These are phyloP conservation scores for Neonectria punicea DNA, from an alignment of 2,329 filamentous ascomycete species.

Conservation along the genomic window DNA sequence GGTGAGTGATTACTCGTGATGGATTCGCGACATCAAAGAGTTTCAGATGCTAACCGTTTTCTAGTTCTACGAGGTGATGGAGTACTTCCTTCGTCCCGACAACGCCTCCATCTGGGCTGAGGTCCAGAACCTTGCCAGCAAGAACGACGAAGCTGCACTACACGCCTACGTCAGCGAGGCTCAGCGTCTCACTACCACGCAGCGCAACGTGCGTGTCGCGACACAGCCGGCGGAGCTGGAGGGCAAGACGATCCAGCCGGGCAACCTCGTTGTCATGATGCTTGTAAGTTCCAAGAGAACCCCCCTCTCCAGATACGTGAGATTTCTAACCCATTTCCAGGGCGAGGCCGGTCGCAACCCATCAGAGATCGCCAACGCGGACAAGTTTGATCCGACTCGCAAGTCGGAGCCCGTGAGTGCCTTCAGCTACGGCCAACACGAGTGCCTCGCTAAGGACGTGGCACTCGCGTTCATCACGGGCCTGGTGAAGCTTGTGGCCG, in stretches of 20 bases:
- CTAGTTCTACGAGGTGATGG: slow-evolving; percentile 57
- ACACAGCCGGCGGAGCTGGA: slow-evolving; percentile 49
- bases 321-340: slow-evolving; percentile 41
- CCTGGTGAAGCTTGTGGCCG: slow-evolving; percentile 55
- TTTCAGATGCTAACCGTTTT: neutral
- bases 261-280: slow-evolving; percentile 53
- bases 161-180: slow-evolving; percentile 54
- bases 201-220: slow-evolving; percentile 52
- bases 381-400: slow-evolving; percentile 56
- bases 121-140: slow-evolving; percentile 52
- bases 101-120: slow-evolving; percentile 55
- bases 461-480: slow-evolving; percentile 54
- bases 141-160: slow-evolving; percentile 48
- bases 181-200: slow-evolving; percentile 52
- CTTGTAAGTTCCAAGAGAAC: slow-evolving; percentile 46
- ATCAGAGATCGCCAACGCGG: slow-evolving; percentile 49
- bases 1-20: slow-evolving; percentile 40
- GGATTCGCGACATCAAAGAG: neutral
- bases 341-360: slow-evolving; percentile 52
- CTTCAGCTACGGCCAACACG: slow-evolving; percentile 59
- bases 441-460: slow-evolving; percentile 56
- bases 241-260: slow-evolving; percentile 52
- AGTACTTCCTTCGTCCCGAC: slow-evolving; percentile 54
- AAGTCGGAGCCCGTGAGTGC: slow-evolving; percentile 52
- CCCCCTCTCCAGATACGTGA: fast-evolving